Percentiles rank a stretch among this genome's conserved stretches.
Evolutionary conservation across 2,329 filamentous ascomycete genomes (phyloP).

Genomic region (Nigrograna mackinnonii): DNA sequence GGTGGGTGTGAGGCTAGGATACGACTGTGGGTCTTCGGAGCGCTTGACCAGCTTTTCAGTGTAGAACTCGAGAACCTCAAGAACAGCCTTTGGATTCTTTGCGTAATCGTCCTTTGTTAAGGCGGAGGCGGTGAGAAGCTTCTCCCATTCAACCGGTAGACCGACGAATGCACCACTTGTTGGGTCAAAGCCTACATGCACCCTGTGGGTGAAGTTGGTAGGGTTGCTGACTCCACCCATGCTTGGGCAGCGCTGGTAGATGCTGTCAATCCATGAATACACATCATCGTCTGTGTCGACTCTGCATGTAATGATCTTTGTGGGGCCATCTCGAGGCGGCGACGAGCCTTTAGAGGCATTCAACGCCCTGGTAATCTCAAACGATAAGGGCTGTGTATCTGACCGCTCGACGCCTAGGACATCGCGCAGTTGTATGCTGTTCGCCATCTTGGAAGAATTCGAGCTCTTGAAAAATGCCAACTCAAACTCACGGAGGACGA

Average conservation of each 20-base stretch:
- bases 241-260: constrained; percentile 93
- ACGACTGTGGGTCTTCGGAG: constrained; percentile 70
- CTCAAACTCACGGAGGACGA: constrained; percentile 89
- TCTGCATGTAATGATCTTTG: constrained; percentile 85
- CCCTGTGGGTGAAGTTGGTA: constrained; percentile 95
- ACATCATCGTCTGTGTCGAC: constrained; percentile 96
- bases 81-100: constrained; percentile 76
- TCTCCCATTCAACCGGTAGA: constrained; percentile 94
- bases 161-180: constrained; percentile 94
- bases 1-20: constrained; percentile 69
- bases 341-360: constrained; percentile 62
- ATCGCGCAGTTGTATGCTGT: constrained; percentile 82
- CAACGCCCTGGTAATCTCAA: constrained; percentile 82
- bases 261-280: constrained; percentile 98
- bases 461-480: constrained; percentile 95
- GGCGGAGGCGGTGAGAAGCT: constrained; percentile 90
- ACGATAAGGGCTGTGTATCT: constrained; percentile 87
- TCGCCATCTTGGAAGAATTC: constrained; percentile 77
- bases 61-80: constrained; percentile 84
- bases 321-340: constrained; percentile 77
- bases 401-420: constrained; percentile 89
- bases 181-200: constrained; percentile 97
- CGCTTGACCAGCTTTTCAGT: constrained; percentile 77
- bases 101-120: constrained; percentile 99
- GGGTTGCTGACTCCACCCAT: constrained; percentile 99